Evolutionary conservation across 768 basidiomycete species (phyloP).

Genomic region (Auricularia sp.): DNA sequence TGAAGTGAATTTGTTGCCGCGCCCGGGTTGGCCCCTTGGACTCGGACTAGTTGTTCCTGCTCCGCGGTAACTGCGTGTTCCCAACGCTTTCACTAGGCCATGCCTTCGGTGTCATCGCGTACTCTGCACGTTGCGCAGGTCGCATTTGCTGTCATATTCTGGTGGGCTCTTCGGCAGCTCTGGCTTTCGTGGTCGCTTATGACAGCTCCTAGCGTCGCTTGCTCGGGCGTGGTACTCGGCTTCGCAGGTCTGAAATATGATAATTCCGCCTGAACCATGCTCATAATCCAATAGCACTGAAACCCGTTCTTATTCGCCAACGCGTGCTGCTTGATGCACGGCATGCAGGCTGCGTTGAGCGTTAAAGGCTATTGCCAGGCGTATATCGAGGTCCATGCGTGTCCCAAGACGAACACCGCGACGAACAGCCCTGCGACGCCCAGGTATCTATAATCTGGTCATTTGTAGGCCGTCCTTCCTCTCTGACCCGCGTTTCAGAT

Average conservation of each 20-base stretch:
- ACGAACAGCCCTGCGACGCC: constrained; percentile 12
- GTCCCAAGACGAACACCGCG: constrained; percentile 1
- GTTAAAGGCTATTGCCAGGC: constrained; percentile 6
- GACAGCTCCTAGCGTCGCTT: not conserved
- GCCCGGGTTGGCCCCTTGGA: too few species aligned
- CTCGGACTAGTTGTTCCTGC: too few species aligned
- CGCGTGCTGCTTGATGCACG: constrained; percentile 7
- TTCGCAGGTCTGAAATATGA: constrained; percentile 6
- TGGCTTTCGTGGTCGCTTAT: too few species aligned
- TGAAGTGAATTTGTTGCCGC: too few species aligned
- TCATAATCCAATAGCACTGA: constrained; percentile 16
- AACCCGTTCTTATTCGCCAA: constrained; percentile 23
- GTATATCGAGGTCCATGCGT: constrained; percentile 22
- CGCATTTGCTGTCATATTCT: constrained; percentile 9
- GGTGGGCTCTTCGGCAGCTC: constrained; percentile 2
- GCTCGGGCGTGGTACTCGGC: constrained; percentile 24
- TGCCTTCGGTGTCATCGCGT: too few species aligned
- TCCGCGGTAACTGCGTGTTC: too few species aligned
- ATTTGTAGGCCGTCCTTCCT: too few species aligned
- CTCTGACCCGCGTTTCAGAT: not conserved
- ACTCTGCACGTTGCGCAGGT: constrained; percentile 6
- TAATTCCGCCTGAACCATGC: too few species aligned
- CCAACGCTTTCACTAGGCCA: too few species aligned
- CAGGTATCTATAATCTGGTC: constrained; percentile 6
- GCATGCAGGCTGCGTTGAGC: not conserved